A percentile compares a stretch with the other conserved stretches of the same genome.
phyloP scores from a whole-genome alignment of 106 monocot species.

The Vanilla planifolia region DNA sequence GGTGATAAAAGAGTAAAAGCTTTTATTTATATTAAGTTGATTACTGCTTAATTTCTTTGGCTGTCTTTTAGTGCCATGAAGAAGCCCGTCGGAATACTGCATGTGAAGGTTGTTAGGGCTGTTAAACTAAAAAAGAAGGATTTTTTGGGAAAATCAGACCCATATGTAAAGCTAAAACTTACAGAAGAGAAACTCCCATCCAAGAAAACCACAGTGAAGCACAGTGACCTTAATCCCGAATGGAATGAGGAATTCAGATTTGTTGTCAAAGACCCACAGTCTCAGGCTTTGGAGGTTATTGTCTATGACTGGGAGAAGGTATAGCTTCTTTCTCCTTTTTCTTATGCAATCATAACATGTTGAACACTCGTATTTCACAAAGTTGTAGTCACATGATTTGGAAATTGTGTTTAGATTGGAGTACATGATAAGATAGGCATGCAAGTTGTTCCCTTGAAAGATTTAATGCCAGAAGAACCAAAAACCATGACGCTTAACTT shows the following conservation, averaged over 20 bases:
- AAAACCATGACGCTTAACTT: conserved; percentile 39
- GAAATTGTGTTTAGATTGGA: conserved; percentile 31
- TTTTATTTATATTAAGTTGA: background rate
- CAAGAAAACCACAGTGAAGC: conserved; percentile 63
- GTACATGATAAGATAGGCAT: conserved; percentile 60
- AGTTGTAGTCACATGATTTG: background rate
- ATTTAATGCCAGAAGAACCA: conserved; percentile 41
- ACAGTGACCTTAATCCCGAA: conserved; percentile 52
- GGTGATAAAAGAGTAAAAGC: conserved; percentile 16
- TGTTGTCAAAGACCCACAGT: conserved; percentile 45
- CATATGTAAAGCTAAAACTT: conserved; percentile 54
- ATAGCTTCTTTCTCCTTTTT: background rate
- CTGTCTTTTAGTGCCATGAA: conserved; percentile 28
- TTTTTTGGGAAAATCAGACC: conserved; percentile 57
- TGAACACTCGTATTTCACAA: background rate
- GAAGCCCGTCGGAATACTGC: conserved; percentile 57
- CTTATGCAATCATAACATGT: background rate
- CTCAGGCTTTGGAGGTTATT: conserved; percentile 45
- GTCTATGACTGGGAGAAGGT: conserved; percentile 73
- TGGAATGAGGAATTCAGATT: conserved; percentile 77
- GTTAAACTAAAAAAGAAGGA: conserved; percentile 53
- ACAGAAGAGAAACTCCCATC: conserved; percentile 46
- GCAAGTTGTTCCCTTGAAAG: conserved; percentile 44
- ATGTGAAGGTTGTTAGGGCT: conserved; percentile 45
- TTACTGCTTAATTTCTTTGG: background rate